Base-by-base conservation (phyloP, 495 filamentous ascomycete species). In the Cercophora sp. region DNA sequence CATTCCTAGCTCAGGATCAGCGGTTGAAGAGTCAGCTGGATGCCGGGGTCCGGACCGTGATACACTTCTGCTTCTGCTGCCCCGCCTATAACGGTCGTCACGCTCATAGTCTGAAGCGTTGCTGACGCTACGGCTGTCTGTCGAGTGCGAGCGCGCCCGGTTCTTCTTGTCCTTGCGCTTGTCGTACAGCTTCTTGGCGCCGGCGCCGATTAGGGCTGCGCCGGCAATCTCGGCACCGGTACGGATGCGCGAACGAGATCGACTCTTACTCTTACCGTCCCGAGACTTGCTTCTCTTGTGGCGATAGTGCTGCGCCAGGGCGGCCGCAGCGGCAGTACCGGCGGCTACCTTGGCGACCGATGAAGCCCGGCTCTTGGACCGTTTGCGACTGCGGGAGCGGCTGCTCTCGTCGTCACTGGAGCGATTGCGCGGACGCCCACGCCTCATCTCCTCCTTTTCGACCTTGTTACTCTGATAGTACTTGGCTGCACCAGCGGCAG, bases 141-240 rank as follows among this genome's bases (percentile, higher is more conserved):
- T 66, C 66, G 65, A 47, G 81, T 83, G 22, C 25, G 43, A 65
- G 45, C 71, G 63, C 53, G 67, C 69, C 41, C 74, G 76, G 48
- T 68, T 73, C 67, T 66, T 74, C 66, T 60, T 74, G 69, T 70
- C 66, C 64, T 68, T 75, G 72, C 51, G 79, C 75, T 46, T 85
- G 70, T 96, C 89, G 63, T 91, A 95, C 11, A 95, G 63, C 34
- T 88, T 89, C 58, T 87, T 85, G 44, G 85, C 84, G 8, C 84
- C 88, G 13, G 89, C 91, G 34, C 83, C 87, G 9, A 86, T 87
- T 2, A 91, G 69, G 36, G 88, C 89, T 11, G 88, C 85, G 11
- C 84, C 89, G 11, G 81, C 80, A 34, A 95, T 83, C 63, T 77
- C 76, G 18, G 76, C 78, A 47, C 73, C 78, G 16, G 74, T 80